A percentile compares a stretch with the other conserved stretches of the same genome.
These are phyloP conservation scores for Podaxis sp. DNA, from an alignment of 768 basidiomycete species.

Conservation along the genomic window DNA sequence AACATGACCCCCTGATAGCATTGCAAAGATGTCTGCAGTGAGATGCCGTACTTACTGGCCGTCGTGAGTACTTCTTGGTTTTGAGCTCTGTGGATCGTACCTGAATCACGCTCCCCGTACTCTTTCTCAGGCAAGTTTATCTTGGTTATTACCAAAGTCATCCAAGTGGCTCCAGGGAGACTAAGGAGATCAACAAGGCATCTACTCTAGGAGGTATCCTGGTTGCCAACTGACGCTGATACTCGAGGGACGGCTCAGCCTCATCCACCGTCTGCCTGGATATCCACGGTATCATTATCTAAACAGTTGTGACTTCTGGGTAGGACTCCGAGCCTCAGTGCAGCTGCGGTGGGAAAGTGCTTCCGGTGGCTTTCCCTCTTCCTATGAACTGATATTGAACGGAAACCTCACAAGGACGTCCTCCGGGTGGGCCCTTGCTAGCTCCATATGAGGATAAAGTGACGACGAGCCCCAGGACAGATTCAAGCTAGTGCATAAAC, in stretches of 20 bases:
- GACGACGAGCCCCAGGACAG: background rate
- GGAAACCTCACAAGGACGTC: background rate
- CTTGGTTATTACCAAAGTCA: background rate
- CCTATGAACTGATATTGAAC: background rate
- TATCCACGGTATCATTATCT: background rate
- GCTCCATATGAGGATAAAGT: background rate
- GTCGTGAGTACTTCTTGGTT: background rate
- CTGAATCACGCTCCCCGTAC: background rate
- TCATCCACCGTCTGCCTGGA: background rate
- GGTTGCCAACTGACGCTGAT: background rate
- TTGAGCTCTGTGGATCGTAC: too few species aligned
- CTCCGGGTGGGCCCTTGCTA: background rate
- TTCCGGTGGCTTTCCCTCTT: conserved; percentile 6
- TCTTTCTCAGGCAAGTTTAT: conserved; percentile 2
- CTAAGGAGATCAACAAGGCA: background rate
- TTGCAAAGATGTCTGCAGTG: conserved; percentile 2
- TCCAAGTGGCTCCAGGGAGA: conserved; percentile 5
- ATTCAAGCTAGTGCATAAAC: background rate
- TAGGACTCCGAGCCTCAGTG: conserved; percentile 3
- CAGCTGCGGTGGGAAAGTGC: background rate
- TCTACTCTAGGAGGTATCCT: background rate
- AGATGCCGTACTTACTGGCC: background rate
- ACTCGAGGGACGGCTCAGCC: background rate
- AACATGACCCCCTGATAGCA: background rate
- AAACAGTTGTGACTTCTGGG: conserved; percentile 8